phyloP scores from a whole-genome alignment of 2,329 filamentous ascomycete species.

The Fusarium begoniae region DNA sequence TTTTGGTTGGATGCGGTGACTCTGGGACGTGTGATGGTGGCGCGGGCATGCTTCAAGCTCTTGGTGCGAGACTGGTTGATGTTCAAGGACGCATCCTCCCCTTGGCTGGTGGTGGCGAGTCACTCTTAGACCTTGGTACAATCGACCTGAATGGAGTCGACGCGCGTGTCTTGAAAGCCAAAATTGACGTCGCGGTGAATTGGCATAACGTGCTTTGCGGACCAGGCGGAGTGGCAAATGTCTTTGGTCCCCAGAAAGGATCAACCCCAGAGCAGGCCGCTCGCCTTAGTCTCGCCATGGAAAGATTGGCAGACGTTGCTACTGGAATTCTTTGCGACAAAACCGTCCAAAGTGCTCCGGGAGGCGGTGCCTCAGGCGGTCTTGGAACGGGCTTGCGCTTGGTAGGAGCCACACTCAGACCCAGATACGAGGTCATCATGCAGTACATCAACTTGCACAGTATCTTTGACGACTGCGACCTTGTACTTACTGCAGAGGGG shows the following conservation, averaged over 20 bases:
- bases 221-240: conserved; percentile 56
- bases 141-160: conserved; percentile 54
- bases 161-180: conserved; percentile 28
- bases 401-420: conserved; percentile 56
- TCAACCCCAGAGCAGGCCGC: conserved; percentile 55
- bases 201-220: conserved; percentile 62
- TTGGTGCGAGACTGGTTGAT: conserved; percentile 57
- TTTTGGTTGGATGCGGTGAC: conserved; percentile 63
- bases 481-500: conserved; percentile 63
- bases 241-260: conserved; percentile 63
- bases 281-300: conserved; percentile 53
- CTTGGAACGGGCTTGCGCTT: conserved; percentile 61
- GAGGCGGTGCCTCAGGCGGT: conserved; percentile 62
- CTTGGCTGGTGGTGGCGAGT: conserved; percentile 52
- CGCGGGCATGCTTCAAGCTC: conserved; percentile 62
- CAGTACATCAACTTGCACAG: conserved; percentile 59
- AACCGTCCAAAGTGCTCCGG: conserved; percentile 50
- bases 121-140: conserved; percentile 48
- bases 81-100: conserved; percentile 49
- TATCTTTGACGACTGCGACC: conserved; percentile 57
- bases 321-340: conserved; percentile 47
- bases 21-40: conserved; percentile 64
- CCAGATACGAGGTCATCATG: conserved; percentile 59
- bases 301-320: conserved; percentile 51
- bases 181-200: conserved; percentile 61